phyloP scores from a whole-genome alignment of 345 rosid species.

The Psidium guajava region DNA sequence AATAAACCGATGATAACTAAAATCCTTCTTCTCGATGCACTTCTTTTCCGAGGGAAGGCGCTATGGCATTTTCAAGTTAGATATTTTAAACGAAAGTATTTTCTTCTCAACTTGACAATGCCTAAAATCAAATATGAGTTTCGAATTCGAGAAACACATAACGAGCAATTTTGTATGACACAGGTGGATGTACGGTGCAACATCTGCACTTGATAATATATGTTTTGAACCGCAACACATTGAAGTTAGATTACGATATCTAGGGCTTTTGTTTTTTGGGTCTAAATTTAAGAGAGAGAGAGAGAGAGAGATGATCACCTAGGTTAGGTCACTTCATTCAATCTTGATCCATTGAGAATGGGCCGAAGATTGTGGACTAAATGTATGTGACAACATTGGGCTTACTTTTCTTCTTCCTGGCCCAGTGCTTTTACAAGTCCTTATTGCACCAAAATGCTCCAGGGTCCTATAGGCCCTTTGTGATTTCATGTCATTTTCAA shows the following conservation, averaged over 20 bases:
- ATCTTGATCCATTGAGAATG: background rate
- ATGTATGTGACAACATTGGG: background rate
- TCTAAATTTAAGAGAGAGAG: background rate
- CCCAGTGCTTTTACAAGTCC: background rate
- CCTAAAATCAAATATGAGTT: background rate
- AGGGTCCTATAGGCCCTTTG: background rate
- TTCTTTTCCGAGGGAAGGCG: background rate
- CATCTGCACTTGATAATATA: too few relatives aligned
- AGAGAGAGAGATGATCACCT: background rate
- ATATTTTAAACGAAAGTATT: background rate
- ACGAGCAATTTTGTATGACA: background rate
- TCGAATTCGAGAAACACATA: background rate
- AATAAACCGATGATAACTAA: background rate
- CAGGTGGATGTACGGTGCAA: background rate
- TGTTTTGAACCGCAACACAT: background rate
- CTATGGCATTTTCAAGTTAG: background rate
- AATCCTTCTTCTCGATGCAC: background rate
- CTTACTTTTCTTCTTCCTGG: background rate
- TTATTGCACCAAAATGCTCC: background rate
- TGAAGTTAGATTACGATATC: background rate
- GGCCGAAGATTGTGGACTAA: background rate
- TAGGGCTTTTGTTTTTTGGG: background rate
- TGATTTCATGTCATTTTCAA: background rate
- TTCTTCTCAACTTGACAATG: background rate
- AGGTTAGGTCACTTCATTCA: background rate